These are phyloP conservation scores for Tulasnella sp. DNA, from an alignment of 768 basidiomycete species.

Conservation along the genomic window DNA sequence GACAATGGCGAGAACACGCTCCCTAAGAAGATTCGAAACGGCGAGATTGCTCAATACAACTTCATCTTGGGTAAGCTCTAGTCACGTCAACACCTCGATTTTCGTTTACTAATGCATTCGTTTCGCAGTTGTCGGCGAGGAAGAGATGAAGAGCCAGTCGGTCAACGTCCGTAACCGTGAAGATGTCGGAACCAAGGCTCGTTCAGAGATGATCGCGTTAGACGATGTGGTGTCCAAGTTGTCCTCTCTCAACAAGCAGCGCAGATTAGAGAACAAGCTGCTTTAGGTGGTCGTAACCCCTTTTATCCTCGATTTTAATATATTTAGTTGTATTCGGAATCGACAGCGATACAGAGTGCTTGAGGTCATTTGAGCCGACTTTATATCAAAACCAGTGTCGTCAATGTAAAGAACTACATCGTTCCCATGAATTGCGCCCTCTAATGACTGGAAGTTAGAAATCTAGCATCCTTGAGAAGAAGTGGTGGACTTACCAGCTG, in stretches of 20 bases:
- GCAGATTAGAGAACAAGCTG: slow-evolving; percentile 50
- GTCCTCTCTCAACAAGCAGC: slow-evolving; percentile 60
- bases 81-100: not conserved
- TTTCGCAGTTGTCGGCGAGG: slow-evolving; percentile 82
- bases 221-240: slow-evolving; percentile 69
- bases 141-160: slow-evolving; percentile 77
- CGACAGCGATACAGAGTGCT: not conserved
- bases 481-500: slow-evolving; percentile 56
- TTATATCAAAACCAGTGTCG: not conserved
- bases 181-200: slow-evolving; percentile 80
- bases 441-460: not conserved
- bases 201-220: slow-evolving; percentile 66
- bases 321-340: not conserved
- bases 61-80: slow-evolving; percentile 84
- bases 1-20: slow-evolving; percentile 91
- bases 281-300: not conserved
- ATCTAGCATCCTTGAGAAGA: not conserved
- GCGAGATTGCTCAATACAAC: slow-evolving; percentile 96
- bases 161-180: slow-evolving; percentile 97
- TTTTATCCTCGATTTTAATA: slow-evolving; percentile 9
- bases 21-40: slow-evolving; percentile 95
- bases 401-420: not conserved
- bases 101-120: slow-evolving; percentile 15
- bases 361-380: not conserved
- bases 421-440: slow-evolving; percentile 25